phyloP scores from a whole-genome alignment of 108 stramenopile genomes.

The Mediolabrus comicus region DNA sequence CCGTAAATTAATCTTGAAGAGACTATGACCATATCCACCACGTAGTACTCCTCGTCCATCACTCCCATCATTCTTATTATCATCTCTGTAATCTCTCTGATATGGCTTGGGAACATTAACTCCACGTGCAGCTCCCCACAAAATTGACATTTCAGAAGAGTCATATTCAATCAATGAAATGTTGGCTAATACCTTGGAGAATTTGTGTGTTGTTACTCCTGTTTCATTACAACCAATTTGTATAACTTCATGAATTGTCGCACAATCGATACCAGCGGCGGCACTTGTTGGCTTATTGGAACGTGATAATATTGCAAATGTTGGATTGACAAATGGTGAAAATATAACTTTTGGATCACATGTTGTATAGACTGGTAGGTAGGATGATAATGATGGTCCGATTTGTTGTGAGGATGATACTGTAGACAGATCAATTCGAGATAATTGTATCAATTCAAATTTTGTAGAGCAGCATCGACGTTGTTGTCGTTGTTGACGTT shows the following conservation, averaged over 20 bases:
- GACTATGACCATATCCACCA: constrained; percentile 53
- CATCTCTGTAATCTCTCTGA: background rate
- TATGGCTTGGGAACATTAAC: constrained; percentile 5
- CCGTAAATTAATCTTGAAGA: constrained; percentile 70
- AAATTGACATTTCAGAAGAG: constrained; percentile 5
- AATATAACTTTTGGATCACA: constrained; percentile 51
- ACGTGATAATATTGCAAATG: constrained; percentile 52
- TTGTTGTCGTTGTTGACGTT: too few species aligned
- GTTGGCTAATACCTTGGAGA: constrained; percentile 17
- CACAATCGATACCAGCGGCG: background rate
- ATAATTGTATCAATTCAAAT: constrained; percentile 42
- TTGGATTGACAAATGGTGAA: constrained; percentile 33
- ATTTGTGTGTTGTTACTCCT: constrained; percentile 4
- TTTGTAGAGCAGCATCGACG: constrained; percentile 22
- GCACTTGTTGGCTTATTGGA: background rate
- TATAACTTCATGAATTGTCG: constrained; percentile 25
- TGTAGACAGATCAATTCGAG: constrained; percentile 61
- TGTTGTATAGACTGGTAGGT: constrained; percentile 48
- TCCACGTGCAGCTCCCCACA: constrained; percentile 41
- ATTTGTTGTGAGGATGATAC: too few species aligned
- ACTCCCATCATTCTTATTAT: too few species aligned
- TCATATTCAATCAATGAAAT: constrained; percentile 41
- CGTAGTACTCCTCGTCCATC: background rate
- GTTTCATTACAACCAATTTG: constrained; percentile 7
- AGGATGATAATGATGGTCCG: constrained; percentile 34